A percentile compares a stretch with the other conserved stretches of the same genome.
Conservation (phyloP, 164 flowering plant genomes). For the Macadamia tetraphylla region DNA sequence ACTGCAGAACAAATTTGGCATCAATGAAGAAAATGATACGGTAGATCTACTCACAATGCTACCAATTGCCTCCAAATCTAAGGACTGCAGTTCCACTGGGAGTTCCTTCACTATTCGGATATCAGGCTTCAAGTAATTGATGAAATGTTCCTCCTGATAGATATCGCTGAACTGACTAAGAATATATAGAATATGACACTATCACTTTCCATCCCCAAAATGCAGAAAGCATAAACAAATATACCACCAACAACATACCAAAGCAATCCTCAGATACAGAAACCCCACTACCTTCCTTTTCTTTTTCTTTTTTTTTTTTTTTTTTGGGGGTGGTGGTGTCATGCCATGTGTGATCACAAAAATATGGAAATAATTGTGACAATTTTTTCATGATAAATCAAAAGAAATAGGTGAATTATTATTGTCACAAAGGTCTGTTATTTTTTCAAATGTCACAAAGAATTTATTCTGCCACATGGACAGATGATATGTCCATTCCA, state of each 20-base stretch:
- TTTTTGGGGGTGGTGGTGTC: no score
- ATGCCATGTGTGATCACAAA: no score
- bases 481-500: no score
- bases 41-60: conserved; percentile 63
- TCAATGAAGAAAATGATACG: background rate
- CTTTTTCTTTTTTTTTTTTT: no score
- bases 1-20: background rate
- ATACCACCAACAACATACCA: background rate
- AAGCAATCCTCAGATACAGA: background rate
- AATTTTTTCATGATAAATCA: no score
- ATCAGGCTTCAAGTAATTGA: conserved; percentile 77
- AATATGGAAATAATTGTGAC: no score
- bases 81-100: conserved; percentile 70
- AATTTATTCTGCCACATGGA: no score
- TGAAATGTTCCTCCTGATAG: conserved; percentile 93
- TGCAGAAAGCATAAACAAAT: conserved; percentile 8
- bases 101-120: conserved; percentile 88
- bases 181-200: conserved; percentile 29
- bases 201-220: conserved; percentile 34
- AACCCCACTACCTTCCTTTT: background rate
- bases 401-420: no score
- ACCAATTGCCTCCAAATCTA: conserved; percentile 87
- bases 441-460: no score
- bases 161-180: conserved; percentile 93
- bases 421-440: no score